Conservation (phyloP, 441 rosid genomes). For the Sinapis alba region DNA sequence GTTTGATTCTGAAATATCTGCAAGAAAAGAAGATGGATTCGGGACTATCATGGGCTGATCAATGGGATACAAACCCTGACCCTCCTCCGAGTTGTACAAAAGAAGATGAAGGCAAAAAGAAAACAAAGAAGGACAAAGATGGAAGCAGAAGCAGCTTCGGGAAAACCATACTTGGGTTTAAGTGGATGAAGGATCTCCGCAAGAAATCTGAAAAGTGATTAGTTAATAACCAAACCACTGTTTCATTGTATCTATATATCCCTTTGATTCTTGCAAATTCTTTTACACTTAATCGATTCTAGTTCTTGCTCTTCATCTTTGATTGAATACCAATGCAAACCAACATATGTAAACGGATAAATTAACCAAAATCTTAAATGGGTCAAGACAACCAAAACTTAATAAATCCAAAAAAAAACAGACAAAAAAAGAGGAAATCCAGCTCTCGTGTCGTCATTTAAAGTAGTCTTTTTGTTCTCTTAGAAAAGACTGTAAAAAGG, state of each 20-base stretch:
- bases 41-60: constrained; percentile 81
- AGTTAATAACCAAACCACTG: not conserved
- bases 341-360: not conserved
- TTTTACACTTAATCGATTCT: not conserved
- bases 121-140: constrained; percentile 37
- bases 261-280: not conserved
- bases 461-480: not conserved
- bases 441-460: not conserved
- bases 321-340: constrained; percentile 3
- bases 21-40: constrained; percentile 50
- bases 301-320: not conserved
- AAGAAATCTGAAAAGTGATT: constrained; percentile 52
- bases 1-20: constrained; percentile 2
- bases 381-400: constrained; percentile 26
- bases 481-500: constrained; percentile 1
- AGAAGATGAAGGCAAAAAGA: constrained; percentile 27
- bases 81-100: constrained; percentile 40
- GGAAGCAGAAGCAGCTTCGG: constrained; percentile 41
- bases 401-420: constrained; percentile 2
- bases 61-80: constrained; percentile 66
- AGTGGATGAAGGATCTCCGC: constrained; percentile 71
- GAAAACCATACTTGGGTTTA: constrained; percentile 49
- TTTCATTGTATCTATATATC: not conserved
- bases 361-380: constrained; percentile 17
- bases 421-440: not conserved